phyloP scores from a whole-genome alignment of 345 rosid genomes.

The Crucihimalaya himalaica region DNA sequence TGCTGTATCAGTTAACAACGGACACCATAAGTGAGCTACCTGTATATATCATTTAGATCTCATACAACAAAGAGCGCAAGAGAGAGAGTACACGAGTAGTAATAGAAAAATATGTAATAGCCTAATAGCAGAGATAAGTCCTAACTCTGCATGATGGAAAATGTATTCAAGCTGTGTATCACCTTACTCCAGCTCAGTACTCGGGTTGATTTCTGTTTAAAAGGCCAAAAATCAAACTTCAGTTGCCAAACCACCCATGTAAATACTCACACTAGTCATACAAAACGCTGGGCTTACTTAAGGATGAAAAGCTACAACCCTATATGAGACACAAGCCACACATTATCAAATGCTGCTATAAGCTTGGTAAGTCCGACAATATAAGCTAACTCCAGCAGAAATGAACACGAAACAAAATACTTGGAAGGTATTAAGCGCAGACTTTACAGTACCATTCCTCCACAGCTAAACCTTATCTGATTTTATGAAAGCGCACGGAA shows the following conservation, averaged over 20 bases:
- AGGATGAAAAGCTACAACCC: constrained; percentile 11
- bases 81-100: constrained; percentile 20
- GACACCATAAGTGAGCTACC: constrained; percentile 19
- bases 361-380: background rate
- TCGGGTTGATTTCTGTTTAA: constrained; percentile 40
- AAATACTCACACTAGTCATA: constrained; percentile 27
- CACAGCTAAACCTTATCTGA: background rate
- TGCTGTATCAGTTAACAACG: constrained; percentile 4
- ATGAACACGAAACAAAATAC: background rate
- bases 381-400: background rate
- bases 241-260: constrained; percentile 33
- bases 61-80: constrained; percentile 26
- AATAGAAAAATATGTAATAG: constrained; percentile 16
- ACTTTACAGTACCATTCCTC: background rate
- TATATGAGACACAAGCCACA: constrained; percentile 14
- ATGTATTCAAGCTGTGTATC: constrained; percentile 41
- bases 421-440: background rate
- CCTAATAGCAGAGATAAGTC: constrained; percentile 38
- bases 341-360: constrained; percentile 10
- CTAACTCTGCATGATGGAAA: constrained; percentile 45
- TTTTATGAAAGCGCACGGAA: background rate
- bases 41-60: constrained; percentile 26
- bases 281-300: constrained; percentile 11
- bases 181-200: constrained; percentile 44
- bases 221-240: constrained; percentile 32